Evolutionary conservation across 1,284 basidiomycete species (phyloP).

Genomic region (Sutorius eximius): DNA sequence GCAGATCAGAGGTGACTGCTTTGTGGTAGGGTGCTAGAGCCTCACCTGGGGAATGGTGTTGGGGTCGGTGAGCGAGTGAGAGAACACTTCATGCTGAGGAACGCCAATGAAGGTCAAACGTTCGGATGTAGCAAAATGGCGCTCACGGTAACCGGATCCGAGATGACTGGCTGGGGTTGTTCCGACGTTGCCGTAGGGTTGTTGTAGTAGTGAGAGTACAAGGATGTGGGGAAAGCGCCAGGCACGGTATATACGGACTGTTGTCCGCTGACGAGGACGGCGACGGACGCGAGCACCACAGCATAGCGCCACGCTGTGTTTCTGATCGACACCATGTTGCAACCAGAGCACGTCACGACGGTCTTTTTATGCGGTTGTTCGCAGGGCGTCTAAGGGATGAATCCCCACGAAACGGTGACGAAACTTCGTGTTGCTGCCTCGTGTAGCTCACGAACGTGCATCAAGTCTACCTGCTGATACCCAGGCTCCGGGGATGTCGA

Average conservation of each 20-base stretch:
- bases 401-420: conserved; percentile 7
- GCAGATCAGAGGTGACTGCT: neutral
- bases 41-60: conserved; percentile 49
- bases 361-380: conserved; percentile 17
- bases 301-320: conserved; percentile 1
- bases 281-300: conserved; percentile 8
- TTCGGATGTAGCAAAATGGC: neutral
- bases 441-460: conserved; percentile 20
- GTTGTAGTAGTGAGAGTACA: conserved; percentile 67
- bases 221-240: conserved; percentile 64
- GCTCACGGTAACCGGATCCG: conserved; percentile 62
- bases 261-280: conserved; percentile 15
- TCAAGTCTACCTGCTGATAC: neutral
- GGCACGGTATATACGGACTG: conserved; percentile 56
- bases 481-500: too few relatives aligned
- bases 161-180: conserved; percentile 70
- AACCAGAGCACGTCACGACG: neutral
- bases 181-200: conserved; percentile 65
- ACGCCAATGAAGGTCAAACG: neutral
- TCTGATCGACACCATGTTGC: conserved; percentile 12
- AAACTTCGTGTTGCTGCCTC: too few relatives aligned
- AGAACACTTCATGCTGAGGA: conserved; percentile 54
- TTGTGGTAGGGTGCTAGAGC: neutral
- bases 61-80: conserved; percentile 59
- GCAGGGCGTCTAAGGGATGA: neutral